A percentile compares a stretch with the other conserved stretches of the same genome.
Conservation (phyloP, 108 stramenopile genomes). For the Cyclostephanos tholiformis region DNA sequence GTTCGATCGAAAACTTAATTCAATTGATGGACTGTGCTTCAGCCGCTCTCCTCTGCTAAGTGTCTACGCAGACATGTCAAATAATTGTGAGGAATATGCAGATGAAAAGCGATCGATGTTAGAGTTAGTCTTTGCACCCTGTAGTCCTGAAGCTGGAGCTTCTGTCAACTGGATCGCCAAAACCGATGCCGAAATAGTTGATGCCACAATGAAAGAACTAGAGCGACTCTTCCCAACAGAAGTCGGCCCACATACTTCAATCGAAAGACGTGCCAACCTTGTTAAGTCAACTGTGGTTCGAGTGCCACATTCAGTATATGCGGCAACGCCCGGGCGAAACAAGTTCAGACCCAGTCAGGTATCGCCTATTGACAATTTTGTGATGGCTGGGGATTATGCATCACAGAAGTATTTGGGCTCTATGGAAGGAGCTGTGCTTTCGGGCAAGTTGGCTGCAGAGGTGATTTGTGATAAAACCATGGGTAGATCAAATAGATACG, state of each 20-base stretch:
- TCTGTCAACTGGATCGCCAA: slow-evolving; percentile 51
- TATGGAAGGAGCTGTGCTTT: slow-evolving; percentile 75
- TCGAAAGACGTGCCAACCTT: slow-evolving; percentile 45
- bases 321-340: slow-evolving; percentile 64
- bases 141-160: slow-evolving; percentile 31
- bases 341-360: slow-evolving; percentile 52
- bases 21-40: slow-evolving; percentile 69
- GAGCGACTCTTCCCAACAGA: slow-evolving; percentile 69
- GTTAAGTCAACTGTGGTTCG: slow-evolving; percentile 69
- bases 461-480: slow-evolving; percentile 48
- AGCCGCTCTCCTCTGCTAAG: slow-evolving; percentile 66
- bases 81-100: slow-evolving; percentile 69
- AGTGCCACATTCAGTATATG: slow-evolving; percentile 70
- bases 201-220: slow-evolving; percentile 72
- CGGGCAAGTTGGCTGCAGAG: slow-evolving; percentile 70
- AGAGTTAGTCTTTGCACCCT: slow-evolving; percentile 79
- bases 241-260: slow-evolving; percentile 23
- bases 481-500: slow-evolving; percentile 26
- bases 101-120: slow-evolving; percentile 68
- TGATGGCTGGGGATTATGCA: slow-evolving; percentile 59
- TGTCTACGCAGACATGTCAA: slow-evolving; percentile 81
- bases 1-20: slow-evolving; percentile 69
- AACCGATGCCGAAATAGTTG: slow-evolving; percentile 56
- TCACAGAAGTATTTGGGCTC: slow-evolving; percentile 69
- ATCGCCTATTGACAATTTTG: slow-evolving; percentile 56